These are phyloP conservation scores for Arthrobotrys iridis DNA, from an alignment of 2,329 filamentous ascomycete genomes.

Conservation along the genomic window DNA sequence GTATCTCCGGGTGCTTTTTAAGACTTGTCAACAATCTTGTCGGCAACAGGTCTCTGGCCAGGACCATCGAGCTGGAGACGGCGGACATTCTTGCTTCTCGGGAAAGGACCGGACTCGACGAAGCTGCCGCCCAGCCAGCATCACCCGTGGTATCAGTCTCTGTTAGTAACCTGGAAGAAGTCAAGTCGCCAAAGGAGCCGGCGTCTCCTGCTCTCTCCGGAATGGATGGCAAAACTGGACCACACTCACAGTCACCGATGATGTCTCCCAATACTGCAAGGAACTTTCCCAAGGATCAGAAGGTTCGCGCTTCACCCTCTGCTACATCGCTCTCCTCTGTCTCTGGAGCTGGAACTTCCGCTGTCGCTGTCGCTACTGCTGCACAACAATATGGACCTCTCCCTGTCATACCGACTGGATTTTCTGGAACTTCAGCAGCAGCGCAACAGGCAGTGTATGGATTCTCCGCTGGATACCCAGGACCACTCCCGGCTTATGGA, in stretches of 20 bases:
- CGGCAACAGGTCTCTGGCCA: constrained; percentile 34
- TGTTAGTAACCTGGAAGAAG: constrained; percentile 20
- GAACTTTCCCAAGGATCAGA: constrained; percentile 30
- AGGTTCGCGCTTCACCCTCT: constrained; percentile 23
- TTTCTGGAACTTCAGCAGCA: constrained; percentile 28
- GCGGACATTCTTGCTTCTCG: constrained; percentile 38
- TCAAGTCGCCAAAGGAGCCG: constrained; percentile 39
- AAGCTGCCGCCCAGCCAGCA: constrained; percentile 35
- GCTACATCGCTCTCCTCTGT: constrained; percentile 11
- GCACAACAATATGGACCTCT: constrained; percentile 31
- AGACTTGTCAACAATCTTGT: constrained; percentile 33
- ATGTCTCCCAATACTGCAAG: constrained; percentile 31
- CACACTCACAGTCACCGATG: constrained; percentile 28
- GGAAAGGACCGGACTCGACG: constrained; percentile 45
- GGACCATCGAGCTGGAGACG: constrained; percentile 37
- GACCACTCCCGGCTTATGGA: constrained; percentile 32
- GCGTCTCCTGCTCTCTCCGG: constrained; percentile 24
- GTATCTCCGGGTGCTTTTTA: constrained; percentile 44
- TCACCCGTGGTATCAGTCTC: constrained; percentile 42
- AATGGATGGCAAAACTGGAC: constrained; percentile 28
- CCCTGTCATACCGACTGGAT: constrained; percentile 21
- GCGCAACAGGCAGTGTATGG: constrained; percentile 37
- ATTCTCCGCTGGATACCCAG: constrained; percentile 23
- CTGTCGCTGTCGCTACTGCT: too few species aligned
- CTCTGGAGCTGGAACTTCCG: constrained; percentile 30